These are phyloP conservation scores for Plenodomus lindquistii DNA, from an alignment of 2,329 filamentous ascomycete genomes.

Conservation along the genomic window DNA sequence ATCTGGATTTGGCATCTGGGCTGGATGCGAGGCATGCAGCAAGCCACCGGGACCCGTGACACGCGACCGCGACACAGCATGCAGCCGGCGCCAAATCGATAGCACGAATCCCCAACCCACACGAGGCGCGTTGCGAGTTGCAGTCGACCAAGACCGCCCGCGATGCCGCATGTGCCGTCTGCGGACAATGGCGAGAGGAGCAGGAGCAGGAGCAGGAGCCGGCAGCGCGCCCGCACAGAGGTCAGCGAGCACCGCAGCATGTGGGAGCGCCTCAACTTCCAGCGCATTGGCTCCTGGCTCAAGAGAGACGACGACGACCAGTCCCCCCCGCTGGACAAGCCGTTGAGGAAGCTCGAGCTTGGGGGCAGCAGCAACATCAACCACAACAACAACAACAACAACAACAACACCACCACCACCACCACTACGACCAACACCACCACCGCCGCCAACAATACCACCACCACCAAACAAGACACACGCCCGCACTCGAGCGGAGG, in stretches of 20 bases:
- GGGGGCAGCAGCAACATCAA: slow-evolving; percentile 2
- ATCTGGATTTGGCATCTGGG: too few species aligned
- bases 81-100: slow-evolving; percentile 36
- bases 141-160: slow-evolving; percentile 19
- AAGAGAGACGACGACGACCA: slow-evolving; percentile 44
- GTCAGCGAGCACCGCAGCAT: slow-evolving; percentile 40
- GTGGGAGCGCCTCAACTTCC: slow-evolving; percentile 44
- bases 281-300: slow-evolving; percentile 48
- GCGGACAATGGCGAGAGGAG: slow-evolving; percentile 33
- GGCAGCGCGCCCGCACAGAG: slow-evolving; percentile 40
- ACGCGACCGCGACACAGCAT: slow-evolving; percentile 36
- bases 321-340: slow-evolving; percentile 18
- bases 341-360: background rate
- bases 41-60: slow-evolving; percentile 33
- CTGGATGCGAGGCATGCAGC: slow-evolving; percentile 34
- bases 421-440: background rate
- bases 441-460: background rate
- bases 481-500: slow-evolving; percentile 41
- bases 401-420: too few species aligned
- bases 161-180: slow-evolving; percentile 34
- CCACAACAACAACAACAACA: too few species aligned
- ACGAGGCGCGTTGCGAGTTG: slow-evolving; percentile 4
- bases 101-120: slow-evolving; percentile 30
- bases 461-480: slow-evolving; percentile 35
- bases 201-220: slow-evolving; percentile 32